Evolutionary conservation across 2,329 filamentous ascomycete genomes (phyloP).

Genomic region (Exophiala viscosa): DNA sequence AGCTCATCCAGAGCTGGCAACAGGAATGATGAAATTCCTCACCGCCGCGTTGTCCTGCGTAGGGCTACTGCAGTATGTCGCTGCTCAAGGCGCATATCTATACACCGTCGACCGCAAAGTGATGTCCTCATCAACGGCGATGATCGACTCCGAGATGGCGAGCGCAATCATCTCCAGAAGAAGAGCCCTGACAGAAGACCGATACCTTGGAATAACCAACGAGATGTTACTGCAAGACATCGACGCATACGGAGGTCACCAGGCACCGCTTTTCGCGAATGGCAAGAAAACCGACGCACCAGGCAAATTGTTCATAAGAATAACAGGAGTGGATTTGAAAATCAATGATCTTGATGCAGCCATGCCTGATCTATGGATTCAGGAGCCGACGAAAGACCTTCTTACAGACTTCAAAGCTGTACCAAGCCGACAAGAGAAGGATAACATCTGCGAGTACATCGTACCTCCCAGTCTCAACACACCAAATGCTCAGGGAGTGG

Average conservation of each 20-base stretch:
- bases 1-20: slow-evolving; percentile 14
- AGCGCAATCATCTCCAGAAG: slow-evolving; percentile 44
- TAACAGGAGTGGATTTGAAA: slow-evolving; percentile 25
- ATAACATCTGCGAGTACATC: slow-evolving; percentile 26
- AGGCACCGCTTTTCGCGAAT: slow-evolving; percentile 50
- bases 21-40: slow-evolving; percentile 18
- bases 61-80: slow-evolving; percentile 20
- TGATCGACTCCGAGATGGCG: slow-evolving; percentile 33
- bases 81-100: slow-evolving; percentile 27
- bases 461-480: slow-evolving; percentile 23
- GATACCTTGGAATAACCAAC: slow-evolving; percentile 38
- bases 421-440: slow-evolving; percentile 14
- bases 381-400: slow-evolving; percentile 23
- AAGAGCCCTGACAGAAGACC: slow-evolving; percentile 48
- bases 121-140: slow-evolving; percentile 19
- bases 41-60: slow-evolving; percentile 12
- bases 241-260: slow-evolving; percentile 56
- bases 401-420: slow-evolving; percentile 26
- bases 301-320: slow-evolving; percentile 34
- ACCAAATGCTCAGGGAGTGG: slow-evolving; percentile 20
- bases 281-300: slow-evolving; percentile 21
- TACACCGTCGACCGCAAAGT: slow-evolving; percentile 27
- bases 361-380: slow-evolving; percentile 28
- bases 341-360: slow-evolving; percentile 21
- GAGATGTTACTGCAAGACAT: slow-evolving; percentile 55